phyloP scores from a whole-genome alignment of 2,329 filamentous ascomycete genomes.

The Ceratocystis albifundus region DNA sequence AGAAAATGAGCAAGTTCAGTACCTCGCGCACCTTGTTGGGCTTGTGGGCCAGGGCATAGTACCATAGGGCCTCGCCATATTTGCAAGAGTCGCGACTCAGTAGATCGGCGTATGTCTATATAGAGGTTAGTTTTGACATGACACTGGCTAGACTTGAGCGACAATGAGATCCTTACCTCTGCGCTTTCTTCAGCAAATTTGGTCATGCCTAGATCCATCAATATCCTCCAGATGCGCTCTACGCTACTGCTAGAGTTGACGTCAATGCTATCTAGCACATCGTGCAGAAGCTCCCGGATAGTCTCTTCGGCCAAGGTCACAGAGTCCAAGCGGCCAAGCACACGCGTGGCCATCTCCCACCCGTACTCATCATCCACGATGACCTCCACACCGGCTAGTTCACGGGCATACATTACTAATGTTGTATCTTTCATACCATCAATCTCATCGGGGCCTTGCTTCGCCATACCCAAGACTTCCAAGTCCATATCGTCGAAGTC shows the following conservation, averaged over 20 bases:
- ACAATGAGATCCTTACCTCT: constrained; percentile 49
- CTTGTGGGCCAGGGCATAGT: constrained; percentile 77
- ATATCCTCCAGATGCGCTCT: constrained; percentile 68
- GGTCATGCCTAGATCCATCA: constrained; percentile 66
- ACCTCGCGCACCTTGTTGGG: constrained; percentile 71
- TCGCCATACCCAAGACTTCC: constrained; percentile 62
- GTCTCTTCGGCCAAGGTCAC: constrained; percentile 57
- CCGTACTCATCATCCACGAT: constrained; percentile 49
- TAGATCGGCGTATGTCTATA: constrained; percentile 69
- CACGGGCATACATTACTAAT: constrained; percentile 62
- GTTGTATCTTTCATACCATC: constrained; percentile 68
- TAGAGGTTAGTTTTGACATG: constrained; percentile 26
- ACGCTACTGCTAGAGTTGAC: constrained; percentile 60
- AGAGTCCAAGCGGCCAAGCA: constrained; percentile 72
- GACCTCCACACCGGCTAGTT: constrained; percentile 46
- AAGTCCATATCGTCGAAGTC: constrained; percentile 62
- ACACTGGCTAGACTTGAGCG: not conserved
- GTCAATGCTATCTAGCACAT: constrained; percentile 49
- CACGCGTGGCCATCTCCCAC: constrained; percentile 79
- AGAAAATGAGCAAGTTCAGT: constrained; percentile 73
- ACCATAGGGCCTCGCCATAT: constrained; percentile 79
- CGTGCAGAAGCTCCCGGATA: constrained; percentile 58
- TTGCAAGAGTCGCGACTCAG: constrained; percentile 60
- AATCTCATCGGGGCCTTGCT: constrained; percentile 45
- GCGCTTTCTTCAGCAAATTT: constrained; percentile 70